Evolutionary conservation across 2,329 filamentous ascomycete genomes (phyloP), one percentile per base, ranked within the genome.

Genomic region (Pestalotiopsis sp.): DNA sequence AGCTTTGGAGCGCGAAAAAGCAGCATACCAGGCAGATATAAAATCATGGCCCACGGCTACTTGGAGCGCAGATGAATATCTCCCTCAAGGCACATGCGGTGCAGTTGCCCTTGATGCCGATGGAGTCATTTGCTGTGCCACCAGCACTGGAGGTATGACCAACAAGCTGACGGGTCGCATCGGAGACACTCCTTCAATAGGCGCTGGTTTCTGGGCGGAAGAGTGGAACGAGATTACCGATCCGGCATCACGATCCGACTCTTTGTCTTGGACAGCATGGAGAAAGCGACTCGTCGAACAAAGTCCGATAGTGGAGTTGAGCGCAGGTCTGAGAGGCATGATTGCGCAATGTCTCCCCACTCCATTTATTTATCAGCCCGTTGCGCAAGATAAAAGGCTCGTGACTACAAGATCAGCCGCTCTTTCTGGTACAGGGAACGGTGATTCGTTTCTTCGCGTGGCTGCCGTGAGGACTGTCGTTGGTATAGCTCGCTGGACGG

Each of bases 191-290:
- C 94, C 94, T 0, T 92, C 91, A 0, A 83, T 94, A 0, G 94
- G 94, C 0, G 92, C 94, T 0, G 94, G 94, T 0, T 97, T 94
- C 79, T 97, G 94, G 93, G 93, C 94, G 0, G 94, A 97, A 77
- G 89, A 94, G 73, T 97, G 93, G 93, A 80, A 83, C 2, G 79
- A 79, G 80, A 17, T 67, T 68, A 17, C 36, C 49, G 17, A 52
- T 69, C n/a, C 67, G 62, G 9, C 59, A 52, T n/a, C 13, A 65
- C 1, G 25, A 49, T 61, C 20, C 57, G 36, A 67, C 52, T 65
- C 23, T 41, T 75, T 14, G 69, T 70, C 65, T 38, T 80, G 68
- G 72, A 75, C n/a, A 36, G 67, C 61, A 17, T 45, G 72, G 64
- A 69, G 25, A 7, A 57, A 67, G n/a, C 69, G 71, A 62, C 60